Base-by-base conservation (phyloP, 2,329 filamentous ascomycete genomes). In the Chalaropsis ovoidea region DNA sequence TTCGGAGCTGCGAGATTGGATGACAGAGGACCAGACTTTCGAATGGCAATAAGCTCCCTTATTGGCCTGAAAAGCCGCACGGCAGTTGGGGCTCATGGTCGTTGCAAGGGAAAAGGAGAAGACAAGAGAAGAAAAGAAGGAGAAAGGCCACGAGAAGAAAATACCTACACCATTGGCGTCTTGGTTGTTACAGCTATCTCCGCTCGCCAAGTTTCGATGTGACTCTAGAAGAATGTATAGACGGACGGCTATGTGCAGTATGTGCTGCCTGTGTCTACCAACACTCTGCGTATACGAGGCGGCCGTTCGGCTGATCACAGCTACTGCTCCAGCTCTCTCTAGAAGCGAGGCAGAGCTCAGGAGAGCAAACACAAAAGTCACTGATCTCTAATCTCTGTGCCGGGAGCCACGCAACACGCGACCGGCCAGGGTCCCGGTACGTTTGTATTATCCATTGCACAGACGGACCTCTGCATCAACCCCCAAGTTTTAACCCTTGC, bases 201-300 rank as follows among this genome's bases (percentile, higher is more conserved):
- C 13, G 8, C 22, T 45, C 27, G 42, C 24, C 60, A 62, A 2
- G 60, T 45, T 43, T 41, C 43, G 22, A 58, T 58, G 31, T 31
- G 27, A 58, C 54, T 47, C 43, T 35, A 39, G 3, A 58, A 35
- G 7, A 3, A 58, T 58, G 54, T 19, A 39, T 19, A 39, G 54
- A 58, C 54, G 54, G 54, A 3, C 54, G 54, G 54, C 7, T 35
- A 19, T 58, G 6, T 58, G 13, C 52, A 58, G 24, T 27, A 58
- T 58, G 8, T 11, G 27, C 31, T 39, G 54, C 31, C 11, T 58
- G 24, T 39, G 5, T 35, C 54, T 58, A 39, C 24, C 27, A 39
- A 10, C 24, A 39, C n/a, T n/a, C 15, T 58, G 54, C 27, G 54
- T 58, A 58, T 58, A 58, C 54, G 54, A 58, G 54, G 11, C 54